Evolutionary conservation across 805 yeast genomes (phyloP).

Genomic region (Kodamaea neixiangensis): DNA sequence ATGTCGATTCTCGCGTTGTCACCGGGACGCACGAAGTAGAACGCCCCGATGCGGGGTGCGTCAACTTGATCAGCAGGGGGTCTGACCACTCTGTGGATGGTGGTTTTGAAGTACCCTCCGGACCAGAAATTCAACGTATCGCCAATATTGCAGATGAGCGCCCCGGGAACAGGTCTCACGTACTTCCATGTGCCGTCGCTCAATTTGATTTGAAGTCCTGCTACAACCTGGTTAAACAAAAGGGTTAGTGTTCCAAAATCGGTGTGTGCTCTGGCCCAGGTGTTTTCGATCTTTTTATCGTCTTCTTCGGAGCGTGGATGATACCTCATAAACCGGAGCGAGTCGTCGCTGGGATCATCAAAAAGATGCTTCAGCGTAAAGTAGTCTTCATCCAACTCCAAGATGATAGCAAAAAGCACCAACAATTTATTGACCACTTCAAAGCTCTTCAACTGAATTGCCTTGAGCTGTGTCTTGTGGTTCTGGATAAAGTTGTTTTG

Average conservation of each 20-base stretch:
- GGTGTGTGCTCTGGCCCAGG: constrained; percentile 38
- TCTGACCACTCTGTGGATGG: constrained; percentile 35
- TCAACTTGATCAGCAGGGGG: constrained; percentile 36
- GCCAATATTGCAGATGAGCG: constrained; percentile 37
- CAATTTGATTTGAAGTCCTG: constrained; percentile 34
- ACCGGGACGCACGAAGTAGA: constrained; percentile 38
- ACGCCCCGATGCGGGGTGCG: constrained; percentile 34
- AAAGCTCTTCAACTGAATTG: constrained; percentile 23
- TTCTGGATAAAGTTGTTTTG: constrained; percentile 25
- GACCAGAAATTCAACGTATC: constrained; percentile 38
- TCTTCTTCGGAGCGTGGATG: constrained; percentile 30
- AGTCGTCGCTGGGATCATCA: constrained; percentile 37
- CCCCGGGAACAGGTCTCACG: constrained; percentile 33
- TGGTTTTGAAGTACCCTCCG: constrained; percentile 37
- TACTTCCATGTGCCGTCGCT: constrained; percentile 35
- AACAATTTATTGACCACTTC: constrained; percentile 27
- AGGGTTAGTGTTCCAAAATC: constrained; percentile 39
- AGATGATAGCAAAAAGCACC: constrained; percentile 32
- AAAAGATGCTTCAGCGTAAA: constrained; percentile 33
- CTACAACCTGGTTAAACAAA: constrained; percentile 36
- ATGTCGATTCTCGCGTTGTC: constrained; percentile 28
- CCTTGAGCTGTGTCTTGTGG: constrained; percentile 22
- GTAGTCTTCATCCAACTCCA: constrained; percentile 35
- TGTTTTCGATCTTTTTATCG: constrained; percentile 30
- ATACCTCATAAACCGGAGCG: constrained; percentile 35